Base-by-base conservation (phyloP, 345 rosid genomes). In the Erodium maritimum region DNA sequence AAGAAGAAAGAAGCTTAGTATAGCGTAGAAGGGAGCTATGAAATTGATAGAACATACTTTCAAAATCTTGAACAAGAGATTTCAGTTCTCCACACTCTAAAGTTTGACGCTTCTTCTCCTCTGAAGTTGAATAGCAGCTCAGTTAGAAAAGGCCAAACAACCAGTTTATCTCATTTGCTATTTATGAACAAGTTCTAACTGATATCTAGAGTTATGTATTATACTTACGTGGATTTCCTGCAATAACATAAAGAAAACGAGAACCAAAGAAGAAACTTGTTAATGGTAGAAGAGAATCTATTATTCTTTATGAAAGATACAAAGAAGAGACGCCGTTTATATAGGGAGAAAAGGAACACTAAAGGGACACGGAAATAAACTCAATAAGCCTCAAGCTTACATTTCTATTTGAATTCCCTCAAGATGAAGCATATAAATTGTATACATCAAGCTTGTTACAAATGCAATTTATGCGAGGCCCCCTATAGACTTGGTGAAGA, bases 31-130 rank as follows among this genome's bases (percentile, higher is more conserved):
- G 6, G 46, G 10, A 5, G 13, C 46, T 37, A 11, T 37, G 46
- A 37, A 37, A 37, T 37, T 48, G 64, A 59, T 13, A 61, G 71
- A 57, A 70, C 80, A 21, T 75, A 90, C 99, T 79, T 81, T 82
- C 82, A 67, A 80, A 81, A 34, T 80, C 78, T 51, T 82, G 80
- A 67, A 90, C 69, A 63, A 75, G 96, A 62, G 81, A 76, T 74
- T 79, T 87, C 50, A 85, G 78, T 72, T 87, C 83, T 33, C 62
- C 73, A 67, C 79, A 80, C 68, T 93, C 80, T 64, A 82, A 74
- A 52, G 69, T 78, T 67, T 64, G 84, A 37, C 77, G 80, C 57
- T 67, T 84, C 77, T 70, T 82, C 54, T 79, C 72, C 58, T 85
- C 97, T 85, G 84, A 69, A 65, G 69, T 58, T 34, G 55, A 16